Conservation (phyloP, 257 asterid genomes). For the Solanum infundibuliforme region DNA sequence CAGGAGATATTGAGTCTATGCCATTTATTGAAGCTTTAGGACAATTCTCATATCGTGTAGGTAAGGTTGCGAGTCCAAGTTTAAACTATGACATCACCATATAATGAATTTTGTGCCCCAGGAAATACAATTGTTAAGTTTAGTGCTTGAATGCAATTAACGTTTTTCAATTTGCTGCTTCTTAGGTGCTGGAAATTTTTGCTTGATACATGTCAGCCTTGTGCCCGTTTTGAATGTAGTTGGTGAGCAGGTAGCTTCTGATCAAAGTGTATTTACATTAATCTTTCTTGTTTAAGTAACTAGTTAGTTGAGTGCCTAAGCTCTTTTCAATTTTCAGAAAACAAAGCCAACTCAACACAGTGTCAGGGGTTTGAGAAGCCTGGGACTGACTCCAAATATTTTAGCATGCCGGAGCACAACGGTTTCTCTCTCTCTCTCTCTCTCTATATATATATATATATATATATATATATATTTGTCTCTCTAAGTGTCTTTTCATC, state of each 20-base stretch:
- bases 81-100: background rate
- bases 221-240: slow-evolving; percentile 69
- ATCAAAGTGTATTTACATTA: background rate
- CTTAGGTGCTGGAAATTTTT: slow-evolving; percentile 65
- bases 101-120: background rate
- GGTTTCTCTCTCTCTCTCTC: slow-evolving; percentile 25
- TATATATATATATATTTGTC: background rate
- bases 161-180: background rate
- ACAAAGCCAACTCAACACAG: slow-evolving; percentile 87
- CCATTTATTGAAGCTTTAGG: slow-evolving; percentile 81
- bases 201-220: slow-evolving; percentile 76
- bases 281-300: background rate
- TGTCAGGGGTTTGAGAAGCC: slow-evolving; percentile 71
- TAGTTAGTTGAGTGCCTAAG: background rate
- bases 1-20: slow-evolving; percentile 81
- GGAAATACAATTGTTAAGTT: background rate
- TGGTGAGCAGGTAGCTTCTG: slow-evolving; percentile 58
- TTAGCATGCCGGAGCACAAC: slow-evolving; percentile 74
- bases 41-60: slow-evolving; percentile 74
- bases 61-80: slow-evolving; percentile 17
- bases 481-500: background rate
- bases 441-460: background rate
- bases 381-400: slow-evolving; percentile 65
- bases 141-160: background rate
- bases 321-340: slow-evolving; percentile 36